Evolutionary conservation across 148 eudicot genomes (phyloP), one percentile per base, ranked within the genome.

Genomic region (Diospyros lotus): DNA sequence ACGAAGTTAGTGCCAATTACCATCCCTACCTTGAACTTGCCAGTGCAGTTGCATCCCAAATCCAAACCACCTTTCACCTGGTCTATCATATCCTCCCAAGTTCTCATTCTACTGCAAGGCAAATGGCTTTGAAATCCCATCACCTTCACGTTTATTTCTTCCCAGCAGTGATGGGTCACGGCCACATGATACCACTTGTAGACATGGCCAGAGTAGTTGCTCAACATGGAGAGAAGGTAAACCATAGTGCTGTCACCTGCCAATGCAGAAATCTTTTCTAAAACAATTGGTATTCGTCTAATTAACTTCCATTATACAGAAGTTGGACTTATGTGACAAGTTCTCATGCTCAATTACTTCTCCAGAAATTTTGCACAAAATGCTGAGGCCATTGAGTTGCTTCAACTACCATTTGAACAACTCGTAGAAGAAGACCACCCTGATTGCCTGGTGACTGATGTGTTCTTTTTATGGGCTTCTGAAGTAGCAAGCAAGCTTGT

Each of bases 141-240:
- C 52, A 48, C 56, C 67, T 76, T 68, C 78, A 76, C 66, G 46
- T 76, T 67, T 58, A 39, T 48, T 68, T 76, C 59, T 41, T 76
- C 4, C 78, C 28, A 28, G 28, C 78, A 58, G 7, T 68, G 64
- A 44, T 76, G 78, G 66, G 73, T 11, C 67, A 48, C 3, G 78
- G 78, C 39, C 78, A 76, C 65, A 46, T 68, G 73, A 69, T 76
- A 13, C 78, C 78, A 39, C n/a, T 59, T 40, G 67, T 68, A 55
- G 78, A 76, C 78, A 76, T 76, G 78, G 78, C 78, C 39, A 68
- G 78, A 40, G 55, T 46, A 3, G 14, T 76, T 48, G 48, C 66
- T 15, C 3, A 59, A 38, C 66, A n/a, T 3, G 58, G 65, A 60
- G 41, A 48, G 28, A 68, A 76, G 42, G 58, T 48, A 45, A 45